Percentiles rank a stretch among this genome's conserved stretches.
Conservation (phyloP, 495 filamentous ascomycete genomes). For the Neurospora cerealis region DNA sequence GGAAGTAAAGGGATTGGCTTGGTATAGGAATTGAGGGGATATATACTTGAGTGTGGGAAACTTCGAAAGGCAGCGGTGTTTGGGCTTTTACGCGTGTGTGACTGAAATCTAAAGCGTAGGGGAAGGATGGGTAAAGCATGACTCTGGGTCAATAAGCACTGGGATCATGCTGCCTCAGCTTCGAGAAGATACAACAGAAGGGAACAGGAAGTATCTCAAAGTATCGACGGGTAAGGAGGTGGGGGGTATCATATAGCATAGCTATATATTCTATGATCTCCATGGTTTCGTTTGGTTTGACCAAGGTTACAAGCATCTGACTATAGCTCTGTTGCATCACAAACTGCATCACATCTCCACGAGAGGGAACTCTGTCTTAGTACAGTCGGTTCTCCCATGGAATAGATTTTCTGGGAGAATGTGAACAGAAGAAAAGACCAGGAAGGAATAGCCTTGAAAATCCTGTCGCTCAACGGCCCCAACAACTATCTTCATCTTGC, state of each 20-base stretch:
- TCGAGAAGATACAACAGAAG: neutral
- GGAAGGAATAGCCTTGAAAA: neutral
- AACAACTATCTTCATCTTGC: neutral
- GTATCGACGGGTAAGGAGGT: neutral
- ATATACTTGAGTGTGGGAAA: neutral
- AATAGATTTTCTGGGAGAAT: neutral
- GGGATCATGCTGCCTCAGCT: neutral
- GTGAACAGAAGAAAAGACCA: neutral
- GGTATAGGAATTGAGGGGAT: neutral
- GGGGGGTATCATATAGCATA: neutral
- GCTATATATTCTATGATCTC: neutral
- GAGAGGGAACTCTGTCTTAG: neutral
- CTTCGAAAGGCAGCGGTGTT: neutral
- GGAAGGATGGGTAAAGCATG: neutral
- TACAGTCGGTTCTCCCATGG: neutral
- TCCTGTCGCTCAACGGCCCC: neutral
- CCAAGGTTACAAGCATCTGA: neutral
- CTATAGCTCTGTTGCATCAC: neutral
- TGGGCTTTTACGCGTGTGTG: no score
- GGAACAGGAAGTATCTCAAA: neutral
- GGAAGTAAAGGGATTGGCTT: neutral
- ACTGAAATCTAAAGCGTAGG: no score
- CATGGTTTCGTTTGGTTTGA: neutral
- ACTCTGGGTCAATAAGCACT: neutral
- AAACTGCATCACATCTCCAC: neutral